Percentiles rank a stretch among this genome's conserved stretches.
Evolutionary conservation across 306 rosid genomes (phyloP).

Genomic region (Cicer chorassanicum): DNA sequence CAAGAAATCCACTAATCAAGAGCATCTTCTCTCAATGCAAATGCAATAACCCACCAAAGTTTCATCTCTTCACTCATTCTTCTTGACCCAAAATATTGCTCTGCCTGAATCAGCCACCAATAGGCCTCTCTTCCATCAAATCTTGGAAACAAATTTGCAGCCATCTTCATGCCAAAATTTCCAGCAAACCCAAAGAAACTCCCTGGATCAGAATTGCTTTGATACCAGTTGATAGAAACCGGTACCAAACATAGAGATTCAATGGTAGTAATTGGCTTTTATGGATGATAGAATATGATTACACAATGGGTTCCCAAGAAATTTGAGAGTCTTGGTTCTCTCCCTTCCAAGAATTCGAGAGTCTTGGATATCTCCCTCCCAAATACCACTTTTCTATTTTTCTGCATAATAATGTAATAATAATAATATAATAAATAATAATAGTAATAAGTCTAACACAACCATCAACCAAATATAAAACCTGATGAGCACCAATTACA

Average conservation of each 20-base stretch:
- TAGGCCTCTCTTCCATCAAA: background rate
- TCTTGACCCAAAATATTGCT: background rate
- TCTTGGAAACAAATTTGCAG: background rate
- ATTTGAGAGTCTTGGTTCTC: too few species aligned
- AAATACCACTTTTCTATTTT: too few species aligned
- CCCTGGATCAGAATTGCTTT: background rate
- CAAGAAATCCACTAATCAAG: background rate
- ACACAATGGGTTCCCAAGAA: too few species aligned
- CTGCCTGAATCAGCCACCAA: background rate
- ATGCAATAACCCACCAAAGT: background rate
- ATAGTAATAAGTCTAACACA: too few species aligned
- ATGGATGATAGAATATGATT: too few species aligned
- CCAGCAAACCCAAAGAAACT: background rate
- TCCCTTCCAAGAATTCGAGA: too few species aligned
- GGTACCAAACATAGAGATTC: too few species aligned
- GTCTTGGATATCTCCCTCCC: too few species aligned
- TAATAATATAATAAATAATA: too few species aligned
- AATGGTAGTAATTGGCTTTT: too few species aligned
- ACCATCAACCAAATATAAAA: background rate
- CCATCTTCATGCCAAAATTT: background rate
- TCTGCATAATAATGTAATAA: too few species aligned
- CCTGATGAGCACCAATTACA: conserved; percentile 10
- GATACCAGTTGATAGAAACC: too few species aligned
- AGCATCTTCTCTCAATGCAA: conserved; percentile 1
- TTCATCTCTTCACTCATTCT: background rate